Conservation (phyloP, 140 eudicot species). For the Stevia rebaudiana region DNA sequence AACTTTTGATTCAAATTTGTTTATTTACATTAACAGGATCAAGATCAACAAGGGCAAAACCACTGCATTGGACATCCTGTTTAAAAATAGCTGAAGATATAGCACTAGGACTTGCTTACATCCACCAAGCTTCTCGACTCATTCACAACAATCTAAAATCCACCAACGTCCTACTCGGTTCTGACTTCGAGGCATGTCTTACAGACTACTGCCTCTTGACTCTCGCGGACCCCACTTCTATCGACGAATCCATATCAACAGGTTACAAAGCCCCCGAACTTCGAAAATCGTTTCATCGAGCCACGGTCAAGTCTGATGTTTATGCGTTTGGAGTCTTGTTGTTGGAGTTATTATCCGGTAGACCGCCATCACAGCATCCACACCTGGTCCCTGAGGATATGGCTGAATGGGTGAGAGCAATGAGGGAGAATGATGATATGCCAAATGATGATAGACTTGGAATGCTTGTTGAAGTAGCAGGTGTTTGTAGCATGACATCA, state of each 20-base stretch:
- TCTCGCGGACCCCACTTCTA: conserved; percentile 51
- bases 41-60: conserved; percentile 72
- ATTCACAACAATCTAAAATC: conserved; percentile 81
- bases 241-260: conserved; percentile 42
- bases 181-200: conserved; percentile 82
- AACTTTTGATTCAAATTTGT: not conserved
- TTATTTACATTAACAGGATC: conserved; percentile 45
- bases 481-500: conserved; percentile 66
- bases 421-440: conserved; percentile 64
- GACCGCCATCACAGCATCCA: conserved; percentile 83
- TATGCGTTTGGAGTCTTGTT: conserved; percentile 76
- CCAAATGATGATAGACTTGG: conserved; percentile 57
- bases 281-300: conserved; percentile 42
- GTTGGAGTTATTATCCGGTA: conserved; percentile 73
- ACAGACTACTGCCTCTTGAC: conserved; percentile 61
- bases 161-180: conserved; percentile 66
- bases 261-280: conserved; percentile 70
- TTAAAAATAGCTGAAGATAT: conserved; percentile 80
- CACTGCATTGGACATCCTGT: conserved; percentile 91
- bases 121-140: conserved; percentile 75
- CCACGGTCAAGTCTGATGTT: conserved; percentile 68
- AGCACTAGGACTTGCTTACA: conserved; percentile 79
- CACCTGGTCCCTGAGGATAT: conserved; percentile 63
- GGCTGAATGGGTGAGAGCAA: conserved; percentile 75
- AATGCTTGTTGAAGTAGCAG: conserved; percentile 80